These are phyloP conservation scores for Xanthoparmelia taractica DNA, from an alignment of 495 filamentous ascomycete species.

Conservation along the genomic window DNA sequence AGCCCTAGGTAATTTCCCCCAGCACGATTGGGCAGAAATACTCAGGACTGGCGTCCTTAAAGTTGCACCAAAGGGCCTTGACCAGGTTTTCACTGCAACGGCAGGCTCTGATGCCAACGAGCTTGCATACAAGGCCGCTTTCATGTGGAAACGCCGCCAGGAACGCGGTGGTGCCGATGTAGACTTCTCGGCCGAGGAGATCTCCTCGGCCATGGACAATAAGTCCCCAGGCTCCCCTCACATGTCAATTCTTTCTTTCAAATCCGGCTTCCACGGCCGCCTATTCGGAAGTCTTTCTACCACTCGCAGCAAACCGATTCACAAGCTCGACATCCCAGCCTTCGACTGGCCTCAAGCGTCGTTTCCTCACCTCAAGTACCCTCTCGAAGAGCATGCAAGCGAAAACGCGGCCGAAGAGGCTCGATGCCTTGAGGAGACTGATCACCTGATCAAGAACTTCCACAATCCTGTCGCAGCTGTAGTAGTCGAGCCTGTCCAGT, in stretches of 20 bases:
- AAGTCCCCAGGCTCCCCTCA: slow-evolving; percentile 71
- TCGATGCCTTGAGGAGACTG: slow-evolving; percentile 80
- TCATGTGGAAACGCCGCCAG: slow-evolving; percentile 90
- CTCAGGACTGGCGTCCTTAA: slow-evolving; percentile 81
- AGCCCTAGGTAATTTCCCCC: slow-evolving; percentile 93
- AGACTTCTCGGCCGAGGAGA: slow-evolving; percentile 79
- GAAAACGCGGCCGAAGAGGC: slow-evolving; percentile 81
- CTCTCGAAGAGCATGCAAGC: slow-evolving; percentile 69
- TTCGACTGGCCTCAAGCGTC: slow-evolving; percentile 98
- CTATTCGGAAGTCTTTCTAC: slow-evolving; percentile 89
- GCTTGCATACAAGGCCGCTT: slow-evolving; percentile 97
- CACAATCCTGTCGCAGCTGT: slow-evolving; percentile 85
- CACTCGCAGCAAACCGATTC: slow-evolving; percentile 92
- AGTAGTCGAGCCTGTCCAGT: slow-evolving; percentile 93
- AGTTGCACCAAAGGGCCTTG: slow-evolving; percentile 81
- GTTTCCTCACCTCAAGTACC: slow-evolving; percentile 87
- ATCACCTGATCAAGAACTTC: slow-evolving; percentile 74
- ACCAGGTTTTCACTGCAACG: slow-evolving; percentile 96
- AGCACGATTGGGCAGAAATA: slow-evolving; percentile 77
- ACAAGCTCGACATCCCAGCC: slow-evolving; percentile 97
- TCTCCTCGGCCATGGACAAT: slow-evolving; percentile 76
- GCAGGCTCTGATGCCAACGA: slow-evolving; percentile 97
- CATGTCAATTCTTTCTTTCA: slow-evolving; percentile 90
- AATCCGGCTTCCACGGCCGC: slow-evolving; percentile 88
- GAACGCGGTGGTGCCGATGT: slow-evolving; percentile 76